A percentile compares a stretch with the other conserved stretches of the same genome.
These are phyloP conservation scores for Rhizophagus sp. DNA, from an alignment of 192 early-diverging fungal species.

Conservation along the genomic window DNA sequence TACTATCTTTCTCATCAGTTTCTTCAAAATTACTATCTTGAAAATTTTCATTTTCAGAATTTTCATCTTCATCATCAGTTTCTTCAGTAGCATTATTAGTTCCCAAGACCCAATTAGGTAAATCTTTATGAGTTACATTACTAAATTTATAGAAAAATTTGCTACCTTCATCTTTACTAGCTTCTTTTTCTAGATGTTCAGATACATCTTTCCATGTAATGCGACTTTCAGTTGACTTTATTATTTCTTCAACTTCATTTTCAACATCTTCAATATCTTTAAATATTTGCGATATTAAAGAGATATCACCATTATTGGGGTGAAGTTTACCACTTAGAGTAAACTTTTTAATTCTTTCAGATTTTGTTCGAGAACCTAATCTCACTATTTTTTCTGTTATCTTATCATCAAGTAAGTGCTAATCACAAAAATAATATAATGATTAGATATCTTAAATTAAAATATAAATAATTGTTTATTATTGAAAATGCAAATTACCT, in stretches of 20 bases:
- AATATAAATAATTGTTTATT: too few species aligned
- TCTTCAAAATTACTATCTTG: too few species aligned
- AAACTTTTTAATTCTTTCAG: slow-evolving; percentile 33
- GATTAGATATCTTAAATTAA: too few species aligned
- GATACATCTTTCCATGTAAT: slow-evolving; percentile 31
- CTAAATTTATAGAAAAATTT: slow-evolving; percentile 24
- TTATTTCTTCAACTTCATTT: slow-evolving; percentile 9
- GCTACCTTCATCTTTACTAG: too few species aligned
- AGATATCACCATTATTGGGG: background rate
- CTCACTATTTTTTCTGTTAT: slow-evolving; percentile 45
- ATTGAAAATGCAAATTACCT: slow-evolving; percentile 7
- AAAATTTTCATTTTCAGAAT: too few species aligned
- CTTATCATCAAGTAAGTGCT: slow-evolving; percentile 32
- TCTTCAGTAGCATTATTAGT: background rate
- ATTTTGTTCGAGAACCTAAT: slow-evolving; percentile 45
- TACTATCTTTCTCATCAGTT: too few species aligned
- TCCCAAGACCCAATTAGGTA: background rate
- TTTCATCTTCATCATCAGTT: background rate
- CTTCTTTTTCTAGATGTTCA: background rate
- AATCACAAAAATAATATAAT: background rate
- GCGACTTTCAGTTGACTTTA: background rate
- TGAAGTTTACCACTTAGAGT: slow-evolving; percentile 9
- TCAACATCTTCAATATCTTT: background rate
- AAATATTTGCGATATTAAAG: background rate
- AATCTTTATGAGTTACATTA: background rate